A percentile compares a stretch with the other conserved stretches of the same genome.
Evolutionary conservation across 2,329 filamentous ascomycete species (phyloP).

Genomic region (Aureobasidium subglaciale): DNA sequence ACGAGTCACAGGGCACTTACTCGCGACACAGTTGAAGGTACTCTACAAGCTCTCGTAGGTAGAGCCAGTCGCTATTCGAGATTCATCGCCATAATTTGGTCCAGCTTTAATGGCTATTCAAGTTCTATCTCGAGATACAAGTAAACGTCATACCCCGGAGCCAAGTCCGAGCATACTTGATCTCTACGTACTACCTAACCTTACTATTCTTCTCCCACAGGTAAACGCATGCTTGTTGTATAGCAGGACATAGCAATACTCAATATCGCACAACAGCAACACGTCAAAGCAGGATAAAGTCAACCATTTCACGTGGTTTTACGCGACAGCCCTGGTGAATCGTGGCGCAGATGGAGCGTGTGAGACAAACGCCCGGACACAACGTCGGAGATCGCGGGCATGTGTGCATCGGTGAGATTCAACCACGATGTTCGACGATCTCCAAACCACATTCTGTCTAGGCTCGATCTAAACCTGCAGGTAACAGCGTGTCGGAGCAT

Average conservation of each 20-base stretch:
- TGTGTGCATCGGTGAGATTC: slow-evolving; percentile 6
- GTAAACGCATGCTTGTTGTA: too few relatives aligned
- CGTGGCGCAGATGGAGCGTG: not conserved
- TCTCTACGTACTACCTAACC: too few relatives aligned
- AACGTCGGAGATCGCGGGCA: slow-evolving; percentile 7
- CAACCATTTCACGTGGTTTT: not conserved
- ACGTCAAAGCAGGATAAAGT: too few relatives aligned
- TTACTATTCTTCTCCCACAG: too few relatives aligned
- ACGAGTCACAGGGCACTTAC: too few relatives aligned
- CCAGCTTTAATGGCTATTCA: too few relatives aligned
- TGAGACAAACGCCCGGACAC: slow-evolving; percentile 2
- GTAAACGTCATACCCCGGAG: not conserved
- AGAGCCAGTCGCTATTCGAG: too few relatives aligned
- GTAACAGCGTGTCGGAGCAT: not conserved
- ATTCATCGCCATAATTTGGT: not conserved
- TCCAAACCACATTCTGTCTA: not conserved
- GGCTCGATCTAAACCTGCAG: not conserved
- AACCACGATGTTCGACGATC: not conserved
- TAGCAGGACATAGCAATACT: too few relatives aligned
- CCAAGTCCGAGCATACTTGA: not conserved
- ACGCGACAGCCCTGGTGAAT: not conserved
- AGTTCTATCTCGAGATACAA: not conserved
- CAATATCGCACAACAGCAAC: too few relatives aligned
- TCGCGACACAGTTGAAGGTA: too few relatives aligned
- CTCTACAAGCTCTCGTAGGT: too few relatives aligned